Base-by-base conservation (phyloP, 257 asterid genomes). In the Solanum paucissectum region DNA sequence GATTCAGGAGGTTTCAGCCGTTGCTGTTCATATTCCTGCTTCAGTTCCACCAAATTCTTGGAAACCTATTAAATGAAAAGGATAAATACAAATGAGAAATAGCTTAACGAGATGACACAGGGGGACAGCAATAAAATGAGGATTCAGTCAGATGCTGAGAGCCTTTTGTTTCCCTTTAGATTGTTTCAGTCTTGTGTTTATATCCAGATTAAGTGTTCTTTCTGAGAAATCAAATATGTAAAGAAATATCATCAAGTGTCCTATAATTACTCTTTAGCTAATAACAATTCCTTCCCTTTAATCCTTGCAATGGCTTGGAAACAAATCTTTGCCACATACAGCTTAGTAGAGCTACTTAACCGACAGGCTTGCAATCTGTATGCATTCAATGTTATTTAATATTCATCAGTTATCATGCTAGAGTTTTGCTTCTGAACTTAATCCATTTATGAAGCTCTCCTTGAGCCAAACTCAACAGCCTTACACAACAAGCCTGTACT, bases 21-120 rank as follows among this genome's bases (percentile, higher is more conserved):
- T 88, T 93, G 93, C 87, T 94, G 94, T 88, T 94, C 98, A 85
- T 95, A 95, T 77, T 94, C 95, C 66, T 92, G 96, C 90, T 89
- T 93, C 92, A 93, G 85, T 81, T 92, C 96, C 89, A 87, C 93
- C 94, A 96, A 92, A 52, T 90, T 87, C 91, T 92, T 94, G 1
- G 99, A 94, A 37, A 95, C 98, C 98, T 96, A 86, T 83, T 82
- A 42, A 76, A 20, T 40, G 38, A 52, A 25, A 72, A 37, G 40
- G 23, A 87, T 42, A 33, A 32, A 74, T 20, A 74, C 84, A 60
- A 36, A 37, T 82, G 46, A 21, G 73, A 9, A 60, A 21, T 6
- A 87, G n/a, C 73, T 12, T 64, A 87, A 23, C 44, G 52, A 58
- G 13, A 72, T 44, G 44, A 6, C 25, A 73, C 49, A 12, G 72